Base-by-base conservation (phyloP, 495 filamentous ascomycete genomes). In the Penicillium arizonense region DNA sequence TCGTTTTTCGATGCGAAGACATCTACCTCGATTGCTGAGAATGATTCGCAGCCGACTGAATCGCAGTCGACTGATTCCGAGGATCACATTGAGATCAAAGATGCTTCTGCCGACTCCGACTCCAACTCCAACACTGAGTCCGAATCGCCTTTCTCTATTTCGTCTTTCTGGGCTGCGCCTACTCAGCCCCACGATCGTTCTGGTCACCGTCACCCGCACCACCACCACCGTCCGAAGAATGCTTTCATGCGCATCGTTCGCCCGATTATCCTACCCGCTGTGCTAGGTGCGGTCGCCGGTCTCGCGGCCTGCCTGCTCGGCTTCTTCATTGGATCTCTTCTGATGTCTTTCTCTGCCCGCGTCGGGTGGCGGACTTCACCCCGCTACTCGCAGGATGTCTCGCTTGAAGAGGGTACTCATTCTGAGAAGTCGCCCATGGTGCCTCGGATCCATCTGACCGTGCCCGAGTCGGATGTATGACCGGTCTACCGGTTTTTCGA, bases 221-320 rank as follows among this genome's bases (percentile, higher is more conserved):
- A 55, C 46, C 59, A 65, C 13, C 42, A 60, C 44, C 47, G 47
- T 34, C 55, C 53, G 8, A 35, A 68, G 20, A 61, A 50, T 14
- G 42, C 55, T n/a, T 63, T 70, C 40, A 18, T 72, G 42, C 54
- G 62, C 11, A 49, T 73, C 0, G 32, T 73, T 5, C 61, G 62
- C 5, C 62, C 67, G 0, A 57, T 67, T n/a, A 51, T 79, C n/a
- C 56, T 77, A 3, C 71, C 71, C 1, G 68, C 61, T 7, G 41
- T 73, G 1, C 54, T 74, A 0, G 75, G 76, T n/a, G 53, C 71
- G 2, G 55, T 59, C 0, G 68, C 71, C 5, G 74, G 75, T n/a
- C 50, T 76, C 18, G 44, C 72, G 1, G 74, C 74, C 37, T 73
- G 69, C 32, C 51, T 71, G 28, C 48, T 74, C 0, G 76, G 76